phyloP scores from a whole-genome alignment of 2,329 filamentous ascomycete genomes.

The Fusarium nelsonii region DNA sequence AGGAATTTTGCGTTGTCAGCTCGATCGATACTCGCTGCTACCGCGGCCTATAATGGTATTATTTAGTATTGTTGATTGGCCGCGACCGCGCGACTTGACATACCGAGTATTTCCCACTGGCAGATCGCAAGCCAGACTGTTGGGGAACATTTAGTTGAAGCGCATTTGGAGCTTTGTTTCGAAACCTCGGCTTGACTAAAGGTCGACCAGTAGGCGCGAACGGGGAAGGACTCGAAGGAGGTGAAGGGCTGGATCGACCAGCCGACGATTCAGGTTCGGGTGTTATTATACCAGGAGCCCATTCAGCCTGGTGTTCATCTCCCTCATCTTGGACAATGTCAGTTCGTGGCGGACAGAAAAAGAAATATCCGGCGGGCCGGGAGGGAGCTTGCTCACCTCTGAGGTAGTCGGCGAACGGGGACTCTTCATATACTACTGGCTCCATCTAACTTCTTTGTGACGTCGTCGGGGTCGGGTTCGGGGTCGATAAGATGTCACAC shows the following conservation, averaged over 20 bases:
- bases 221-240: slow-evolving; percentile 61
- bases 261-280: slow-evolving; percentile 51
- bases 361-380: slow-evolving; percentile 1
- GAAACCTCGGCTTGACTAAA: slow-evolving; percentile 66
- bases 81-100: slow-evolving; percentile 41
- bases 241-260: slow-evolving; percentile 57
- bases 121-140: slow-evolving; percentile 57
- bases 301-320: slow-evolving; percentile 59
- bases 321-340: slow-evolving; percentile 59
- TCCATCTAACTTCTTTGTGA: slow-evolving; percentile 70
- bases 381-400: slow-evolving; percentile 70
- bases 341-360: slow-evolving; percentile 5
- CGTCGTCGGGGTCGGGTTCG: slow-evolving; percentile 32
- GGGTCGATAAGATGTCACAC: slow-evolving; percentile 45
- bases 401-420: slow-evolving; percentile 89
- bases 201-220: slow-evolving; percentile 71
- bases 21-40: slow-evolving; percentile 79
- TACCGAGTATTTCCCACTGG: slow-evolving; percentile 66
- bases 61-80: slow-evolving; percentile 17
- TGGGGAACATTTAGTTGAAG: slow-evolving; percentile 58
- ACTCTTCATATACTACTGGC: slow-evolving; percentile 86
- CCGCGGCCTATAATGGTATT: slow-evolving; percentile 66
- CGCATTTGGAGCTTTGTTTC: slow-evolving; percentile 60
- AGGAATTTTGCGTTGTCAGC: slow-evolving; percentile 87
- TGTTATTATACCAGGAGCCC: slow-evolving; percentile 58